Evolutionary conservation across 352 stramenopile species (phyloP), one percentile per base, ranked within the genome.

Genomic region (Pythium brassicae): DNA sequence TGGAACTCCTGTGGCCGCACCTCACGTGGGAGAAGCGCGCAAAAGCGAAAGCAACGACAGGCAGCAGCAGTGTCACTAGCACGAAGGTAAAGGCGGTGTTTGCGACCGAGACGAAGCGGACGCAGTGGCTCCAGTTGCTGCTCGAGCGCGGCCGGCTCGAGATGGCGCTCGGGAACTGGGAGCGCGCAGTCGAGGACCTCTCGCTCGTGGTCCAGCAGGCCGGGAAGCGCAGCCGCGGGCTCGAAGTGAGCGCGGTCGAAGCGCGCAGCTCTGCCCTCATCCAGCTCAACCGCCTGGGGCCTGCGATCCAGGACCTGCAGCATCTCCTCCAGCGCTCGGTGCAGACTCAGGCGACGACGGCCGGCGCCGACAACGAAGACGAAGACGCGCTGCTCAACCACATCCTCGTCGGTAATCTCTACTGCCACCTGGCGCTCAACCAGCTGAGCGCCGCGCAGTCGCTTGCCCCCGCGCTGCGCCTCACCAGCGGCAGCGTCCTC

Each of bases 231-330:
- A 75, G 72, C 22, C 17, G 45, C 1, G 42, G 55, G 1, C 50
- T 80, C 1, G 45, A 70, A 29, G 57, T 54, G 5, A 63, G 57
- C 4, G 71, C 68, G 4, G 63, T 68, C 10, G 72, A 85, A 37
- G 57, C 61, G 14, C 62, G 72, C 22, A 82, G 69, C 48, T 61
- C 54, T 14, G 68, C 62, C 9, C 37, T 81, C 19, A 66, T 85
- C 15, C 63, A 67, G 20, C 52, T 85, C 20, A 65, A 63, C 4
- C 59, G 66, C 2, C 77, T 68, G 17, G 68, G 65, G 0, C 59
- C 78, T 23, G 74, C 74, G 3, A 80, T 85, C n/a, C 69, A 76
- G 42, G 74, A 85, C 32, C 59, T 85, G 2, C 69, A 82, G 40
- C 58, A 67, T 11, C 50, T 78, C 9, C 37, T 77, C 1, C 39